Evolutionary conservation across 306 rosid genomes (phyloP), one percentile per base, ranked within the genome.

Genomic region (Trifolium dubium): DNA sequence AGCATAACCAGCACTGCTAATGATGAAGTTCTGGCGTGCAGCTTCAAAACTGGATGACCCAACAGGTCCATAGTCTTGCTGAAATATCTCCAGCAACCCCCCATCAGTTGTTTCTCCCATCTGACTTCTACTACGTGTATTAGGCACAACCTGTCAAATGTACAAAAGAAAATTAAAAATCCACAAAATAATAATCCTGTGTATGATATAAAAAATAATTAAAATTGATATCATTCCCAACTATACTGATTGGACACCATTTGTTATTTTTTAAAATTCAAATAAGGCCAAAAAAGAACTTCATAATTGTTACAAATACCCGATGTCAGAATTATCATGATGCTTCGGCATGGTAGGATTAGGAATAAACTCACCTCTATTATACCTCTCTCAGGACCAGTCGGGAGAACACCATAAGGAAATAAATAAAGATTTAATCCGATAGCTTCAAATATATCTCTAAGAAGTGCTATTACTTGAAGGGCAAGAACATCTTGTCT

Each of bases 21-120:
- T 18, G 69, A 94, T 92, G 72, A 94, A 94, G 81, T 94, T 94
- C 82, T 94, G 95, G 49, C 97, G 99, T 1, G 99, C 99, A 64
- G 93, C 88, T 85, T 94, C 99, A 61, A 94, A 94, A 72, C 76
- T 85, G 28, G 87, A 54, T 80, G 98, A 82, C 44, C 98, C 94
- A 12, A 92, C 98, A 69, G 99, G 95, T 29, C 99, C 97, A 4
- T 77, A 89, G 80, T 92, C 98, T 82, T 94, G 99, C 67, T 94
- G 97, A 81, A 94, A 94, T 81, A 94, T 89, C 89, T 94, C 99
- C 59, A 87, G 85, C 86, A 94, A 82, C 66, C 99, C 99, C 39
- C 99, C 99, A 74, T 94, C 99, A 12, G 99, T 94, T 40, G 93
- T 91, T 84, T 94, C 99, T 44, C 99, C 99, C 99, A 94, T 94